These are phyloP conservation scores for Trichophyton schoenleinii DNA, from an alignment of 2,329 filamentous ascomycete species.

Conservation along the genomic window DNA sequence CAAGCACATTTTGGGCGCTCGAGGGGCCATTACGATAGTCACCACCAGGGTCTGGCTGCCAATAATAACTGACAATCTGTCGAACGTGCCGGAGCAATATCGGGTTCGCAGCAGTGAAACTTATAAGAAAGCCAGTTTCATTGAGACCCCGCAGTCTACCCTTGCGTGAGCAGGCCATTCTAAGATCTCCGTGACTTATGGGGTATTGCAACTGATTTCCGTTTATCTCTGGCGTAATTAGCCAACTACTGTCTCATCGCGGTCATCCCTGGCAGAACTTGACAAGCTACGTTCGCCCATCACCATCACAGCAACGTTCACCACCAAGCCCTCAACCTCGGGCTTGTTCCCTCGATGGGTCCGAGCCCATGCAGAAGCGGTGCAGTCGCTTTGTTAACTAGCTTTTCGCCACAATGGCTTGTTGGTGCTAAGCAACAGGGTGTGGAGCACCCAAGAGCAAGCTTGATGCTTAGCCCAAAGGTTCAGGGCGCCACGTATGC, in stretches of 20 bases:
- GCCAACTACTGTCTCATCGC: too few species aligned
- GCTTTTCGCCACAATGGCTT: neutral
- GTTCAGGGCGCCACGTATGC: neutral
- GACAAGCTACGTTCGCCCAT: too few species aligned
- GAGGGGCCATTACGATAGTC: neutral
- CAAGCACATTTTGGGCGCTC: neutral
- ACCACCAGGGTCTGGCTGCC: neutral
- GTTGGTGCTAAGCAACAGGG: neutral
- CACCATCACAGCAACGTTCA: neutral
- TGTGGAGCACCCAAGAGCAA: neutral
- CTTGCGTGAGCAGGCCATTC: too few species aligned
- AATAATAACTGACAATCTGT: neutral
- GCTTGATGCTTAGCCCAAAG: neutral
- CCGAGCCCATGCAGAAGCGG: neutral
- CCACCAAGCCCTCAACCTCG: neutral
- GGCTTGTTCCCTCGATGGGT: neutral
- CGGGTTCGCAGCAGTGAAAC: neutral
- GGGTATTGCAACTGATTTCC: too few species aligned
- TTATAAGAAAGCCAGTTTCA: neutral
- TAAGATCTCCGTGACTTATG: too few species aligned
- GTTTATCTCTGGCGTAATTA: too few species aligned
- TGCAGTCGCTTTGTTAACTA: neutral
- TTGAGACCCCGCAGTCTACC: too few species aligned
- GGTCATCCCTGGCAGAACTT: too few species aligned
- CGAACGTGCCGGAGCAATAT: neutral